A percentile compares a stretch with the other conserved stretches of the same genome.
Conservation (phyloP, 352 stramenopile species). For the Poterioochromonas sp. region DNA sequence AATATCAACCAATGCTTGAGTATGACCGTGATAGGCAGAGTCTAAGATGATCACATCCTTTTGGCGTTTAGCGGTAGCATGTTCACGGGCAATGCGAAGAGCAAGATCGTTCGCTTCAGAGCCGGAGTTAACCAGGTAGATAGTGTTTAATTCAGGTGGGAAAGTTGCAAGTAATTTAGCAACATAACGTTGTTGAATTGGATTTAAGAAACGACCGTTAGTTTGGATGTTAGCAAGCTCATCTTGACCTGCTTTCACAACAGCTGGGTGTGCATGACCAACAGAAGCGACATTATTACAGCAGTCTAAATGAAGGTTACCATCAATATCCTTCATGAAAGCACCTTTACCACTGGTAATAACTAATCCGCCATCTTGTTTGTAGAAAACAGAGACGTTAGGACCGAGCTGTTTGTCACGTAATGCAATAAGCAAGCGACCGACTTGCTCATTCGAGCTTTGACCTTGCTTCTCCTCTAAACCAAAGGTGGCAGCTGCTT, state of each 20-base stretch:
- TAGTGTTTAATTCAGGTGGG: slow-evolving; percentile 49
- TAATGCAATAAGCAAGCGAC: neutral
- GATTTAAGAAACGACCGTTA: slow-evolving; percentile 69
- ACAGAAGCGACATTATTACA: slow-evolving; percentile 70
- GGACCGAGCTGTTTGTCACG: slow-evolving; percentile 17
- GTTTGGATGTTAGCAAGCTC: slow-evolving; percentile 59
- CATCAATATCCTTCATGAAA: slow-evolving; percentile 36
- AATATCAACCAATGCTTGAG: slow-evolving; percentile 53
- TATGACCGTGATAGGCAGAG: slow-evolving; percentile 67
- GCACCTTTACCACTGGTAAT: neutral
- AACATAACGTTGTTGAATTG: slow-evolving; percentile 50
- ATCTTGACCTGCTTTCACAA: slow-evolving; percentile 52
- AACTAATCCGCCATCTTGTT: slow-evolving; percentile 25
- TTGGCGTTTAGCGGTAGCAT: slow-evolving; percentile 39
- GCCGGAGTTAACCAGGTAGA: slow-evolving; percentile 59
- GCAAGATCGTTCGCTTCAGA: slow-evolving; percentile 72
- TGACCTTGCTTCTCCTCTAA: neutral
- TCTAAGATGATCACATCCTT: slow-evolving; percentile 52
- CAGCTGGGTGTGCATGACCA: slow-evolving; percentile 54
- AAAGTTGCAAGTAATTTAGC: slow-evolving; percentile 51
- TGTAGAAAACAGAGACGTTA: slow-evolving; percentile 32
- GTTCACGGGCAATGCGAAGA: slow-evolving; percentile 55
- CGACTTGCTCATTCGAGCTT: neutral
- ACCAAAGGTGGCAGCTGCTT: neutral
- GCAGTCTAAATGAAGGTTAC: slow-evolving; percentile 57